Evolutionary conservation across 495 filamentous ascomycete species (phyloP), one percentile per base, ranked within the genome.

Genomic region (Hypoxylon cercidicola): DNA sequence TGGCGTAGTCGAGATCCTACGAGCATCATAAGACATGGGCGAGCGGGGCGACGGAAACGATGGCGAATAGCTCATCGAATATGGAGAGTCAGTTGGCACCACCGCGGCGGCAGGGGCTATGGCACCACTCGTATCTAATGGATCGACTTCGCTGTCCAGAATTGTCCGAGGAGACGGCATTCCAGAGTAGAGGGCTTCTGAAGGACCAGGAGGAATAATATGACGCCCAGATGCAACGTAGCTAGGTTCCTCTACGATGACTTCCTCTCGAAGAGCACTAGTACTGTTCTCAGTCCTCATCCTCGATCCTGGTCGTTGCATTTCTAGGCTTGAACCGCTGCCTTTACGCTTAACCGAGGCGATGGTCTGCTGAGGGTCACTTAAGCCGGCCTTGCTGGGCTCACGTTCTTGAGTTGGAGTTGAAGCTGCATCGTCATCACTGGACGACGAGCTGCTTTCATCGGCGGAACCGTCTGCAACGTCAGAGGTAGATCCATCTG

Each of bases 1-100:
- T 18, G 84, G 82, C 8, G 89, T 85, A 3, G 89, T 91, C 16
- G 87, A 89, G 34, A 90, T 82, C n/a, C 87, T 84, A 53, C 88
- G 86, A 25, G 84, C 79, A 60, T 91, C 89, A 51, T 89, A 88
- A 5, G 89, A 89, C 72, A 89, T 84, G 39, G 74, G 85, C 62
- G 74, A 88, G 69, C 77, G 83, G 65, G 76, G 88, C 67, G 74
- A 88, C 59, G 78, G 87, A 72, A 79, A 81, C 32, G 82, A 84
- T 44, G 78, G 86, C 23, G 79, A 84, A 71, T 77, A 80, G 46
- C 77, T 82, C 64, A 76, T 77, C 37, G 79, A 83, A 61, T 76
- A 84, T 55, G 69, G 87, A 72, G 74, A n/a, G n/a, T n/a, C 83
- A 70, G 84, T 69, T 63, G 87, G 79, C 70, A 84, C 55, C 53